Percentiles rank a stretch among this genome's conserved stretches.
phyloP scores from a whole-genome alignment of 2,329 filamentous ascomycete species.

The Calycina marina region DNA sequence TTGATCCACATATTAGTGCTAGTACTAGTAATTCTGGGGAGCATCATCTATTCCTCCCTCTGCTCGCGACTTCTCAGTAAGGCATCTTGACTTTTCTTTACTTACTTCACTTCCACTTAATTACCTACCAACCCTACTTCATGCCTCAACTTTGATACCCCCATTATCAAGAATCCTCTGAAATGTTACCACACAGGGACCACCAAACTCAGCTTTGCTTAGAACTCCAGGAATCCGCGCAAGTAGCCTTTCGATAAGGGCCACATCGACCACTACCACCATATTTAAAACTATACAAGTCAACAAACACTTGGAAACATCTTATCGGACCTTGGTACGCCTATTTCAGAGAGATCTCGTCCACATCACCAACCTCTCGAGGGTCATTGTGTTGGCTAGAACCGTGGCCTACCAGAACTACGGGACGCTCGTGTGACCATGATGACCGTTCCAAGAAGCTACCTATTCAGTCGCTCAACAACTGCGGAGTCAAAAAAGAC shows the following conservation, averaged over 20 bases:
- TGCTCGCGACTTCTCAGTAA: no score
- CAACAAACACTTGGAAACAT: background rate
- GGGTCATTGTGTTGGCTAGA: background rate
- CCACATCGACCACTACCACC: background rate
- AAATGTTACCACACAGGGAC: conserved; percentile 1
- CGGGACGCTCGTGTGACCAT: background rate
- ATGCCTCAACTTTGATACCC: no score
- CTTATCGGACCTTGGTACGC: background rate
- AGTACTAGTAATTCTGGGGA: no score
- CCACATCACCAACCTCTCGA: background rate
- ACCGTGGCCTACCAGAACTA: background rate
- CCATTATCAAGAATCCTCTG: no score
- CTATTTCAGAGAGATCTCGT: background rate
- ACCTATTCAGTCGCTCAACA: background rate
- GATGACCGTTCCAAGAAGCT: conserved; percentile 1
- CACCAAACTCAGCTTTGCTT: conserved; percentile 1
- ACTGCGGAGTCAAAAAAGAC: background rate
- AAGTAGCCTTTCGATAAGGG: conserved; percentile 1
- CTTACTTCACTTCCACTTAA: no score
- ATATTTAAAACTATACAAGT: background rate
- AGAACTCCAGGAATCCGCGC: background rate
- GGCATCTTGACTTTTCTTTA: no score
- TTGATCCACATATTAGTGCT: no score
- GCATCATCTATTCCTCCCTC: no score
- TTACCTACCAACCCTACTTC: no score